Conservation (phyloP, 257 asterid species). For the Ehretia macrophylla region DNA sequence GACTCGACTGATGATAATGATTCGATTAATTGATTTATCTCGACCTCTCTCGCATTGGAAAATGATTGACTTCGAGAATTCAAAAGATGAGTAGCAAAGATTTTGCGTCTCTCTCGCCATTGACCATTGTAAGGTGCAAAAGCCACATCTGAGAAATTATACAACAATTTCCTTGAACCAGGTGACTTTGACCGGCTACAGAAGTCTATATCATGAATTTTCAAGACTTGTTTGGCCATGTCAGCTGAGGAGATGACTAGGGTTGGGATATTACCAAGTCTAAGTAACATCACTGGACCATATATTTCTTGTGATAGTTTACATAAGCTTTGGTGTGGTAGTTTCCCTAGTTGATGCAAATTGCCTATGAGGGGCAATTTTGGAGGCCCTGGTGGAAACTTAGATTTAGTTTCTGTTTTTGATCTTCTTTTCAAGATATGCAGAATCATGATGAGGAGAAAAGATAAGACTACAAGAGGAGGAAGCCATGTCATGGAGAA, state of each 20-base stretch:
- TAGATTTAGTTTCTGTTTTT: neutral
- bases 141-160: conserved; percentile 5
- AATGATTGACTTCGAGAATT: conserved; percentile 2
- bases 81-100: conserved; percentile 17
- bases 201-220: conserved; percentile 21
- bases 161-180: conserved; percentile 4
- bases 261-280: conserved; percentile 20
- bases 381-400: conserved; percentile 24
- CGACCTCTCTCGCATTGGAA: conserved; percentile 4
- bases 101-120: conserved; percentile 20
- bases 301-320: conserved; percentile 11
- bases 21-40: conserved; percentile 7
- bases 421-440: neutral
- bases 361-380: conserved; percentile 27
- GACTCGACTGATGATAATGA: neutral
- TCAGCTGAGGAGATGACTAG: conserved; percentile 22
- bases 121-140: conserved; percentile 16
- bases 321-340: conserved; percentile 17
- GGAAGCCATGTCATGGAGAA: neutral
- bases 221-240: conserved; percentile 24
- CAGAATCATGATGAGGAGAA: neutral
- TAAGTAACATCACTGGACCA: conserved; percentile 24
- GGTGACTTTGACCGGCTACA: conserved; percentile 11
- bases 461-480: neutral
- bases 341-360: conserved; percentile 20